These are phyloP conservation scores for Bremia lactucae DNA, from an alignment of 352 stramenopile species.

Conservation along the genomic window DNA sequence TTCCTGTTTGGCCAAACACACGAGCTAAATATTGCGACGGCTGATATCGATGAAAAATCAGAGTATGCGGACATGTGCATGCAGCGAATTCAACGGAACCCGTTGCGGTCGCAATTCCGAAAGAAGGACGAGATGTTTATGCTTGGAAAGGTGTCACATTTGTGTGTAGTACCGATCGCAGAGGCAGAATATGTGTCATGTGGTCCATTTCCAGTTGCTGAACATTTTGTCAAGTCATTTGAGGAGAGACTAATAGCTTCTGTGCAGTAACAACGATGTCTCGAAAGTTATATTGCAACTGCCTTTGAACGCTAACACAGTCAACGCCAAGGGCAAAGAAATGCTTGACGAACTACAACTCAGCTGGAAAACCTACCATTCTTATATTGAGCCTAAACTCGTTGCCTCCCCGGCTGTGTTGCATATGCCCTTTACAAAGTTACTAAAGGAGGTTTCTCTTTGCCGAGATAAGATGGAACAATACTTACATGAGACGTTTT, in stretches of 20 bases:
- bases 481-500: constrained; percentile 6
- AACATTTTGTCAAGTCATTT: constrained; percentile 12
- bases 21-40: constrained; percentile 1
- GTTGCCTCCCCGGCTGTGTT: not conserved
- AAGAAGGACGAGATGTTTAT: constrained; percentile 12
- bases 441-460: constrained; percentile 11
- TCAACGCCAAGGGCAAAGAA: constrained; percentile 21
- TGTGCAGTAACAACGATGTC: not conserved
- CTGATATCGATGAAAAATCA: constrained; percentile 5
- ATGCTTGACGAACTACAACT: constrained; percentile 37
- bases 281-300: constrained; percentile 4
- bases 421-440: constrained; percentile 2
- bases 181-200: constrained; percentile 1
- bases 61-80: constrained; percentile 19
- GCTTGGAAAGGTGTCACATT: constrained; percentile 4
- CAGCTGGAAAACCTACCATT: constrained; percentile 34
- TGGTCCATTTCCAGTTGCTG: constrained; percentile 2
- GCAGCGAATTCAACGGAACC: constrained; percentile 9
- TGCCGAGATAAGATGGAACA: constrained; percentile 10
- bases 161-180: not conserved
- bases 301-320: constrained; percentile 14
- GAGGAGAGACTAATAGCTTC: constrained; percentile 13
- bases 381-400: constrained; percentile 7
- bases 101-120: constrained; percentile 18
- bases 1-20: constrained; percentile 22